phyloP scores from a whole-genome alignment of 495 filamentous ascomycete species.

The Aspergillus saccharolyticus region DNA sequence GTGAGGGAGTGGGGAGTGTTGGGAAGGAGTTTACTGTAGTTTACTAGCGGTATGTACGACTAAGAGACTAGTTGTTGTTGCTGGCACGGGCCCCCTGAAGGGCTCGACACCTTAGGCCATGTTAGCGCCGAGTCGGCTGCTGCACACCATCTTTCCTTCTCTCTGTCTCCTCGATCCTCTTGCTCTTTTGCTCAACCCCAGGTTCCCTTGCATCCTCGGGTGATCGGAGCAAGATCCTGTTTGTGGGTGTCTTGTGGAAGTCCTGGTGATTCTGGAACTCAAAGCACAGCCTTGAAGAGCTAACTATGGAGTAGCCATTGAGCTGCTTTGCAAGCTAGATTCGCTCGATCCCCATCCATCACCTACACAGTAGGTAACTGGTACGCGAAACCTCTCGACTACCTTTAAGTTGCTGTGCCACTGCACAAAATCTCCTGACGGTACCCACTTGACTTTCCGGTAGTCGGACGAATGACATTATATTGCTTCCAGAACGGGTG shows the following conservation, averaged over 20 bases:
- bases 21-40: too few relatives aligned
- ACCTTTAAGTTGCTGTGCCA: background rate
- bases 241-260: background rate
- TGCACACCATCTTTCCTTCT: background rate
- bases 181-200: background rate
- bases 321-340: background rate
- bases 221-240: background rate
- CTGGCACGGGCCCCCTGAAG: slow-evolving; percentile 17
- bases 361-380: background rate
- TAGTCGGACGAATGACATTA: background rate
- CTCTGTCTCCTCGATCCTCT: background rate
- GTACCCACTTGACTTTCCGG: too few relatives aligned
- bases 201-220: background rate
- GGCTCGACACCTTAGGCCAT: slow-evolving; percentile 18
- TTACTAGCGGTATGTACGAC: background rate
- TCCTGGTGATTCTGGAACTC: background rate
- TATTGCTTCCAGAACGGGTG: background rate
- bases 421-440: background rate
- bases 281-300: background rate
- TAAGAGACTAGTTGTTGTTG: background rate
- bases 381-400: background rate
- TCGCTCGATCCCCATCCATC: background rate
- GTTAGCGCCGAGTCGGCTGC: slow-evolving; percentile 11
- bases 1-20: too few relatives aligned
- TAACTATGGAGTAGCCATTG: too few relatives aligned